Percentiles rank a stretch among this genome's conserved stretches.
Evolutionary conservation across 805 yeast genomes (phyloP).

Genomic region (Pichia paraexigua): DNA sequence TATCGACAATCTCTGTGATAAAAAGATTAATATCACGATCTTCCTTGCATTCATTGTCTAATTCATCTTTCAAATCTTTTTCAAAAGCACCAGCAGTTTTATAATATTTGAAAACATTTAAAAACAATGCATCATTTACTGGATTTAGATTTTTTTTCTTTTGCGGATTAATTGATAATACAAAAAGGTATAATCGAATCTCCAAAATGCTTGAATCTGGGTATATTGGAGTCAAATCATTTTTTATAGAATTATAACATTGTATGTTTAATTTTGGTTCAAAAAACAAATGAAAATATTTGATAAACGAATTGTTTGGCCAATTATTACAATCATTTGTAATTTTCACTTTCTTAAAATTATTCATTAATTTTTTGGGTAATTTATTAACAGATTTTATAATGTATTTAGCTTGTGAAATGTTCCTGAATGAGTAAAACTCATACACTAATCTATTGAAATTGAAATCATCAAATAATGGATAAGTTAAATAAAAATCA

Average conservation of each 20-base stretch:
- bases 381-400: neutral
- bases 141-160: neutral
- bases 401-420: neutral
- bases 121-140: neutral
- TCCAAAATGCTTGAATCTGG: neutral
- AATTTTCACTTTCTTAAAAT: neutral
- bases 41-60: no score
- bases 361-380: neutral
- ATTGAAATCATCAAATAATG: neutral
- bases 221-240: slow-evolving; percentile 5
- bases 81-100: neutral
- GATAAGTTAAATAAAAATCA: neutral
- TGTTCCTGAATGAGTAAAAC: neutral
- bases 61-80: neutral
- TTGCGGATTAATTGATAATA: neutral
- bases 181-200: neutral
- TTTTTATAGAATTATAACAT: neutral
- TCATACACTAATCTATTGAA: neutral
- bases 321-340: neutral
- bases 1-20: slow-evolving; percentile 3
- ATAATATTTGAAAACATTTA: neutral
- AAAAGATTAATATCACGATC: neutral
- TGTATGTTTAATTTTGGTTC: neutral
- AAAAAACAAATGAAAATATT: neutral
- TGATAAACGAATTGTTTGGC: neutral